Conservation (phyloP, 768 basidiomycete species). For the Termitomyces sp. region DNA sequence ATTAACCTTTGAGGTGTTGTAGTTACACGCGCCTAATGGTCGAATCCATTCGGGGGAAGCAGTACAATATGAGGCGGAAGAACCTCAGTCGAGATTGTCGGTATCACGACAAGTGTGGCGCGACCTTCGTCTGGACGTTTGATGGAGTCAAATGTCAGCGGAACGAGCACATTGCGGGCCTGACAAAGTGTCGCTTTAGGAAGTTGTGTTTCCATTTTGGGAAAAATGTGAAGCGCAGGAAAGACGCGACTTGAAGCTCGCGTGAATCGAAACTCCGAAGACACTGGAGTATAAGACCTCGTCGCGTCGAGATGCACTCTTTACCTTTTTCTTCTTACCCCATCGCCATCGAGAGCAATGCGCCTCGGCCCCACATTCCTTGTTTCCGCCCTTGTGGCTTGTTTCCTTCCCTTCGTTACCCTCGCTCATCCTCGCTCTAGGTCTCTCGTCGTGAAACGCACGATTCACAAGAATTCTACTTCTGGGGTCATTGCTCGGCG, state of each 20-base stretch:
- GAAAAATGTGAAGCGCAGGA: not conserved
- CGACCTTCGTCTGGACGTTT: constrained; percentile 8
- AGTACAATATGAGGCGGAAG: not conserved
- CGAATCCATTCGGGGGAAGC: not conserved
- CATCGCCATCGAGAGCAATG: constrained; percentile 12
- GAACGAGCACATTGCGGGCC: not conserved
- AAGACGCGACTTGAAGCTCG: constrained; percentile 6
- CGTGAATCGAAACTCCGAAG: constrained; percentile 16
- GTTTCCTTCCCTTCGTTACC: constrained; percentile 7
- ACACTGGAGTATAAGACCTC: constrained; percentile 11
- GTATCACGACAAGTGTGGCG: constrained; percentile 2
- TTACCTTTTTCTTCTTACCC: constrained; percentile 4
- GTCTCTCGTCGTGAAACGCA: constrained; percentile 5
- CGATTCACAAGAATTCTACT: constrained; percentile 1
- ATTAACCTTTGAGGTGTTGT: not conserved
- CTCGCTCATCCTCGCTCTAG: constrained; percentile 8
- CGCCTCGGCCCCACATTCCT: constrained; percentile 15
- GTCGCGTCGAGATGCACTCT: not conserved
- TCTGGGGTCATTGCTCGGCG: constrained; percentile 12
- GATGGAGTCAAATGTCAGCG: constrained; percentile 3
- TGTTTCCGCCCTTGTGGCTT: constrained; percentile 11
- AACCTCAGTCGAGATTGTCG: no score
- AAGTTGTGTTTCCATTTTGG: constrained; percentile 7
- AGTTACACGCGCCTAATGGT: no score
- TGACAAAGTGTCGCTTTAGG: constrained; percentile 2